Evolutionary conservation across 1,139 yeast species (phyloP).

Genomic region (Yamadazyma trypodendri): DNA sequence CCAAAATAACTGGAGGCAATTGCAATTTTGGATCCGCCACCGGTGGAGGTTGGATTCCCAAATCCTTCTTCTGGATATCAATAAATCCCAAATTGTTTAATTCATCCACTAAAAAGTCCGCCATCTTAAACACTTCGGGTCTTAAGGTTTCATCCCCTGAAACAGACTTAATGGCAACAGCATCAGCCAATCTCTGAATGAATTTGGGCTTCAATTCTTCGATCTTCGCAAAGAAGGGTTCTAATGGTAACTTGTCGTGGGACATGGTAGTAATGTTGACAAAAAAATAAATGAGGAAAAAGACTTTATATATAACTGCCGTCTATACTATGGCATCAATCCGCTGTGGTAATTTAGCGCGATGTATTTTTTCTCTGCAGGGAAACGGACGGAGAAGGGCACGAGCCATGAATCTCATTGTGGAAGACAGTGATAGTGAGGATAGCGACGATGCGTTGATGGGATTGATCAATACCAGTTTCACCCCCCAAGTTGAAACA

Average conservation of each 20-base stretch:
- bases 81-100: slow-evolving; percentile 70
- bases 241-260: slow-evolving; percentile 42
- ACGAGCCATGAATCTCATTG: neutral
- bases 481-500: neutral
- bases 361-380: neutral
- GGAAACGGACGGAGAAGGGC: neutral
- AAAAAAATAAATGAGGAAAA: neutral
- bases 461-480: neutral
- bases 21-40: slow-evolving; percentile 61
- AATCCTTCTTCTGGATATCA: slow-evolving; percentile 76
- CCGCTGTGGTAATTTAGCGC: neutral
- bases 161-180: slow-evolving; percentile 92
- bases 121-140: slow-evolving; percentile 85
- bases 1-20: slow-evolving; percentile 91
- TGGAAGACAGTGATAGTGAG: neutral
- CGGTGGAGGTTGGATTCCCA: slow-evolving; percentile 90
- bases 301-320: slow-evolving; percentile 2
- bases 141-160: slow-evolving; percentile 86
- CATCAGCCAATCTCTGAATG: slow-evolving; percentile 67
- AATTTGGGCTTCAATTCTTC: slow-evolving; percentile 70
- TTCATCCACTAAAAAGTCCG: slow-evolving; percentile 72
- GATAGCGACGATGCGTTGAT: slow-evolving; percentile 4
- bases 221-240: slow-evolving; percentile 55
- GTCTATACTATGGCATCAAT: slow-evolving; percentile 6
- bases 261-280: slow-evolving; percentile 14